Conservation (phyloP, 257 asterid genomes). For the Ocimum tenuiflorum region DNA sequence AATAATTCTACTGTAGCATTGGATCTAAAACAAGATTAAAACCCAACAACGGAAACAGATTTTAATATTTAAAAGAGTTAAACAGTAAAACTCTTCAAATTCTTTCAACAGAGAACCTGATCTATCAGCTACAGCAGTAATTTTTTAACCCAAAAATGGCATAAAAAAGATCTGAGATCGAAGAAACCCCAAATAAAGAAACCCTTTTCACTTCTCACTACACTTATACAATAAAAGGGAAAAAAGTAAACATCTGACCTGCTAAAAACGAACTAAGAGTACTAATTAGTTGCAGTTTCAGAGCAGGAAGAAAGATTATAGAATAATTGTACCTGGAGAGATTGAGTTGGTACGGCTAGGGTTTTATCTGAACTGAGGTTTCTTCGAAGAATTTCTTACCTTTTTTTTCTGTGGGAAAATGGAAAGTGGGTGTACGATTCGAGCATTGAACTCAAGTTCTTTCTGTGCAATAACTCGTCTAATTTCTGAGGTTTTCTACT, state of each 20-base stretch:
- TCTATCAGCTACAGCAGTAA: neutral
- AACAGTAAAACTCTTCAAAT: neutral
- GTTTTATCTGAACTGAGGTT: too few species aligned
- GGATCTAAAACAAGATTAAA: constrained; percentile 9
- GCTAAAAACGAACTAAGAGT: neutral
- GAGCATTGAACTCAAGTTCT: neutral
- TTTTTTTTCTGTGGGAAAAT: neutral
- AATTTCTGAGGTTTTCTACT: neutral
- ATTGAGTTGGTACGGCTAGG: constrained; percentile 28
- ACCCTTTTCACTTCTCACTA: neutral
- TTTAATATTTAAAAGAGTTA: neutral
- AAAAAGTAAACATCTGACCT: neutral
- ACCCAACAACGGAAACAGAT: neutral
- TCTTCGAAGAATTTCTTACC: constrained; percentile 3
- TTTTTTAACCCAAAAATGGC: neutral
- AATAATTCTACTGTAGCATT: neutral
- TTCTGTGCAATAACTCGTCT: neutral
- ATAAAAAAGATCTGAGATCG: neutral
- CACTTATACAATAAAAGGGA: neutral
- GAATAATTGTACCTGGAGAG: constrained; percentile 11
- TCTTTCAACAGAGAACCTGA: neutral
- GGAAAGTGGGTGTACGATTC: neutral
- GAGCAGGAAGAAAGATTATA: neutral
- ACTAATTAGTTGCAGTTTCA: neutral
- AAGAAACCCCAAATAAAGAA: neutral